A percentile compares a stretch with the other conserved stretches of the same genome.
These are phyloP conservation scores for Lyophyllum atratum DNA, from an alignment of 768 basidiomycete genomes.

Conservation along the genomic window DNA sequence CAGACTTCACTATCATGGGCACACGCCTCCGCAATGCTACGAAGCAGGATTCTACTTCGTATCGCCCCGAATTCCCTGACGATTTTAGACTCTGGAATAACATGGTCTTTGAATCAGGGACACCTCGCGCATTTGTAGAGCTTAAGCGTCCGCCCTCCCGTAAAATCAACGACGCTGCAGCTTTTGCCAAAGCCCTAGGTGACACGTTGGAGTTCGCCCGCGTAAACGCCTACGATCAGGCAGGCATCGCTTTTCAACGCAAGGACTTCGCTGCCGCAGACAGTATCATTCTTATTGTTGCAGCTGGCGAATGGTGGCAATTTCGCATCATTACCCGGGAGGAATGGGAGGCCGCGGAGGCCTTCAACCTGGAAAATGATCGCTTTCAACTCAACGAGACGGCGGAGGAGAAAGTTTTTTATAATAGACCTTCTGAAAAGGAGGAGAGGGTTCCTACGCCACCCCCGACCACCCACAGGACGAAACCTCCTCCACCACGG, in stretches of 20 bases:
- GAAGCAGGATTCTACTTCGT: neutral
- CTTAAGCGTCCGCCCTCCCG: neutral
- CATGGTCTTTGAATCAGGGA: neutral
- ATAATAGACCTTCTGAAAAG: neutral
- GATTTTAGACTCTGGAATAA: neutral
- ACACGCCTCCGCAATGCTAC: neutral
- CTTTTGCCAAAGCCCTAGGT: neutral
- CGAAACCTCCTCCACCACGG: neutral
- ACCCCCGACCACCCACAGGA: neutral
- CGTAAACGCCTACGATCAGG: neutral
- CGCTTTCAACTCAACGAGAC: no score
- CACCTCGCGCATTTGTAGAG: neutral
- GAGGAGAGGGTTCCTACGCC: neutral
- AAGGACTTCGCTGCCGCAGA: neutral
- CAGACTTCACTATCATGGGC: neutral
- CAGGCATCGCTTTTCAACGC: neutral
- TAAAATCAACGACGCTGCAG: neutral
- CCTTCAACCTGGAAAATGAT: no score
- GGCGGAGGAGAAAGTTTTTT: no score
- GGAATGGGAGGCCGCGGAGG: neutral
- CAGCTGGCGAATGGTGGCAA: neutral
- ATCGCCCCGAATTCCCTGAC: neutral
- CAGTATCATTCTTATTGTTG: neutral
- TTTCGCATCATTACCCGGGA: neutral
- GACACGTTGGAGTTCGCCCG: neutral